Percentiles rank a stretch among this genome's conserved stretches.
phyloP scores from a whole-genome alignment of 2,329 filamentous ascomycete species.

The Tolypocladium nubicola region DNA sequence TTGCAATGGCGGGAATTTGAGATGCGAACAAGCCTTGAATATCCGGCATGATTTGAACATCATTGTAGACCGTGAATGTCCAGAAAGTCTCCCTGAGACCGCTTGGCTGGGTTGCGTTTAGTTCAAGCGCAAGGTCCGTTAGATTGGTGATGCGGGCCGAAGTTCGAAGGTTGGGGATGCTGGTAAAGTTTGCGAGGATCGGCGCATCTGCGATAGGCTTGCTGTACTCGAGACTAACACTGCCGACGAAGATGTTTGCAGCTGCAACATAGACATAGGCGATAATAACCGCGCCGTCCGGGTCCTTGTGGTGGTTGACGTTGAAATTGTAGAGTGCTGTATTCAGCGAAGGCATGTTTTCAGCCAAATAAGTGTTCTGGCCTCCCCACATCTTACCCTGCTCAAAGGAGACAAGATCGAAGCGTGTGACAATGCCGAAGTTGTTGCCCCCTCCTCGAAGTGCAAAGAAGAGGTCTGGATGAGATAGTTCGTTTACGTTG shows the following conservation, averaged over 20 bases:
- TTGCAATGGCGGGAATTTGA: neutral
- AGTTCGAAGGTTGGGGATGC: neutral
- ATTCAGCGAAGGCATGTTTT: neutral
- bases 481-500: neutral
- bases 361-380: neutral
- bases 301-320: neutral
- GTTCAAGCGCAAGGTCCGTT: neutral
- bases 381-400: conserved; percentile 12
- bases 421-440: conserved; percentile 22
- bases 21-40: neutral
- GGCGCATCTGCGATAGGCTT: neutral
- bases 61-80: neutral
- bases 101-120: neutral
- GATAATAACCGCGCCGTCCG: neutral
- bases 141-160: neutral
- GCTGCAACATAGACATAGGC: neutral
- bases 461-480: conserved; percentile 6
- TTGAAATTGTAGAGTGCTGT: neutral
- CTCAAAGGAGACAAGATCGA: conserved; percentile 12
- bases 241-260: neutral
- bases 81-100: neutral
- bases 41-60: neutral
- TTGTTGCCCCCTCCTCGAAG: conserved; percentile 34
- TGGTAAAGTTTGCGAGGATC: neutral
- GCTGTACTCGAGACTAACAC: neutral